phyloP scores from a whole-genome alignment of 2,329 filamentous ascomycete genomes.

The Truncatella angustata region DNA sequence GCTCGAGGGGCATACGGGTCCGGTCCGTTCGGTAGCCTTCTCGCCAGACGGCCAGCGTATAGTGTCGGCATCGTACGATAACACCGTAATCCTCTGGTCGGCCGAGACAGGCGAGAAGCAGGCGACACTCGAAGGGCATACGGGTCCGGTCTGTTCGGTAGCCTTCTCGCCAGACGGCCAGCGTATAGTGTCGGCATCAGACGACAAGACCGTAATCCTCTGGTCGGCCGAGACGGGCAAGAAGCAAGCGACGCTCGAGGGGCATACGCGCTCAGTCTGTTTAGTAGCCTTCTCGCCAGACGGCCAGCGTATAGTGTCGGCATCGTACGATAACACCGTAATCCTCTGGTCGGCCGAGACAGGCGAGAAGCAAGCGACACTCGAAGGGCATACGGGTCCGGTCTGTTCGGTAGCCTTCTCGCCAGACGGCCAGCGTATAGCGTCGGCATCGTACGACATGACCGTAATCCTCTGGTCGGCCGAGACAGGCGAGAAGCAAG shows the following conservation, averaged over 20 bases:
- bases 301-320: neutral
- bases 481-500: neutral
- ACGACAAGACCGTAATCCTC: neutral
- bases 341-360: neutral
- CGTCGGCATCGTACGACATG: neutral
- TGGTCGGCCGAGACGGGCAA: neutral
- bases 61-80: too few species aligned
- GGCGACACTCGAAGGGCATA: too few species aligned
- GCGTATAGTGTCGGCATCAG: neutral
- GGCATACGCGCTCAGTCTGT: neutral
- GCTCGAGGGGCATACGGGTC: too few species aligned
- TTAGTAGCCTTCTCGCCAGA: neutral
- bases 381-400: neutral
- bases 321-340: neutral
- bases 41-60: too few species aligned
- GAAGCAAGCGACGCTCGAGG: constrained; percentile 10
- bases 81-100: too few species aligned
- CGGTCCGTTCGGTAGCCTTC: too few species aligned
- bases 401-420: neutral
- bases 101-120: too few species aligned
- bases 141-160: constrained; percentile 10
- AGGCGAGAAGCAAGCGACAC: neutral
- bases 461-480: neutral
- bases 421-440: neutral
- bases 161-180: neutral